Evolutionary conservation across 1,284 basidiomycete species (phyloP).

Genomic region (Papiliotrema fonsecae): DNA sequence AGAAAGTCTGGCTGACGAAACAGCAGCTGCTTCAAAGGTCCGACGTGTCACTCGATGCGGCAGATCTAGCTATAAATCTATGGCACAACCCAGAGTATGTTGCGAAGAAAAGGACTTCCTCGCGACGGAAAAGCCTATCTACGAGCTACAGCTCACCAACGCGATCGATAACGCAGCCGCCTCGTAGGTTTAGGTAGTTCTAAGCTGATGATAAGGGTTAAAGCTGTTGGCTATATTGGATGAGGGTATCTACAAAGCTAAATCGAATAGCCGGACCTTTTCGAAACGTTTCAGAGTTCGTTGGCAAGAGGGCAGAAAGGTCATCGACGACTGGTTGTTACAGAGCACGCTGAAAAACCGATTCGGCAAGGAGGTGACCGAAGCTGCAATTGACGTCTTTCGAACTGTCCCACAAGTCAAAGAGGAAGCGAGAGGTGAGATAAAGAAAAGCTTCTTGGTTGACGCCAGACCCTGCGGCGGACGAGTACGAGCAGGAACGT

Average conservation of each 20-base stretch:
- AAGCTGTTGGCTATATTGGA: no score
- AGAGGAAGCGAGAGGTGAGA: neutral
- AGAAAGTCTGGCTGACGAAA: conserved; percentile 19
- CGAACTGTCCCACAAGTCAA: neutral
- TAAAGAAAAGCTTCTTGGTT: neutral
- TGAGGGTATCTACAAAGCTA: no score
- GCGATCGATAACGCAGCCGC: neutral
- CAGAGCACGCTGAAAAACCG: neutral
- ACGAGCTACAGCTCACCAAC: neutral
- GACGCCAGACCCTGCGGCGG: neutral
- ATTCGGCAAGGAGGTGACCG: neutral
- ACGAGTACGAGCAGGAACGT: conserved; percentile 21
- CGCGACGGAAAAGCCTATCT: neutral
- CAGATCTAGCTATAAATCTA: conserved; percentile 5
- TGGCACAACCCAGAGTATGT: neutral
- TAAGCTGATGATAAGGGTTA: no score
- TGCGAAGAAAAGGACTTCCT: neutral
- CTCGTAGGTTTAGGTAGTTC: no score
- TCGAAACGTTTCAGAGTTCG: no score
- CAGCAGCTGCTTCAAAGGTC: conserved; percentile 13
- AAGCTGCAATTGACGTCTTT: neutral
- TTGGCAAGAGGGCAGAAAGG: neutral
- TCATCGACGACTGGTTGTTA: neutral
- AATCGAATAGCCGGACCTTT: no score
- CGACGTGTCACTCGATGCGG: neutral